Conservation (phyloP, 495 filamentous ascomycete species). For the Aspergillus wentii region DNA sequence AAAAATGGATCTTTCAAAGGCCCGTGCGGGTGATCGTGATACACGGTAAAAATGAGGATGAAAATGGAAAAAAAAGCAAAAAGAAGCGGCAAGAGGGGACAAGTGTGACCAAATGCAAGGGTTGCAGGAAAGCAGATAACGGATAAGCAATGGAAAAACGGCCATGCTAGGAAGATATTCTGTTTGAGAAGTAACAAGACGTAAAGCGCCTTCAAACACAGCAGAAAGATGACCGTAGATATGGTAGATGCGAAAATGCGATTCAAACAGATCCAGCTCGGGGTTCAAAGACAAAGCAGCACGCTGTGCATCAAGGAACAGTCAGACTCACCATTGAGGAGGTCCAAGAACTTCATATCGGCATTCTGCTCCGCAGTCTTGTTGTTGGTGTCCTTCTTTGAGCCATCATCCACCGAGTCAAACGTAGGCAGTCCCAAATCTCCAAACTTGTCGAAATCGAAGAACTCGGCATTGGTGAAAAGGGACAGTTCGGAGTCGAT, state of each 20-base stretch:
- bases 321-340: conserved; percentile 37
- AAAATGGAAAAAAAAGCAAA: conserved; percentile 1
- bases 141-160: too few relatives aligned
- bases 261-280: conserved; percentile 1
- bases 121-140: too few relatives aligned
- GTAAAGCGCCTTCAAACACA: too few relatives aligned
- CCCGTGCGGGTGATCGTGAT: too few relatives aligned
- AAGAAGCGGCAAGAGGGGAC: neutral
- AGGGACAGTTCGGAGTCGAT: conserved; percentile 74
- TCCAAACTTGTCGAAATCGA: conserved; percentile 71
- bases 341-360: conserved; percentile 42
- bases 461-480: conserved; percentile 93
- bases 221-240: too few relatives aligned
- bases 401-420: conserved; percentile 27
- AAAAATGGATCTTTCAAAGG: too few relatives aligned
- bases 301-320: conserved; percentile 2
- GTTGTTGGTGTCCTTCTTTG: conserved; percentile 14
- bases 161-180: too few relatives aligned
- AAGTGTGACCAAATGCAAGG: neutral
- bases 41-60: neutral
- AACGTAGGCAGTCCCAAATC: conserved; percentile 36
- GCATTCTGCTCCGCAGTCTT: conserved; percentile 17
- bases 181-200: too few relatives aligned
- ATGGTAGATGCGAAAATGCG: conserved; percentile 1
- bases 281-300: conserved; percentile 1